Percentiles rank a stretch among this genome's conserved stretches.
These are phyloP conservation scores for Mesostigma viride DNA, from an alignment of 139 green algal genomes.

Conservation along the genomic window DNA sequence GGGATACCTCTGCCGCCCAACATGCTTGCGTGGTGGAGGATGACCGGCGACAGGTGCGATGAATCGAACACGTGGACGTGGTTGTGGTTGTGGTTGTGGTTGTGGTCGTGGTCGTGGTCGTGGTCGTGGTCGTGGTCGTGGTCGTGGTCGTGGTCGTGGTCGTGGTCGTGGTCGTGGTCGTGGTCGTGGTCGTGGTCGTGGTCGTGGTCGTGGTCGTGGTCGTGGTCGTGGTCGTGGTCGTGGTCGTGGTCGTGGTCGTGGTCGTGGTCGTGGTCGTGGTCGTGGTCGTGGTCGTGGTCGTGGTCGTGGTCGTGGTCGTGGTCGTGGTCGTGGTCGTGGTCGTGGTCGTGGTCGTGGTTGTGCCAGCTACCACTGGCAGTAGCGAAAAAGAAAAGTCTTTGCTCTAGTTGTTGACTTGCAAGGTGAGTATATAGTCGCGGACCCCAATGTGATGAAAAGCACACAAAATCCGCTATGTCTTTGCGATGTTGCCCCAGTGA, in stretches of 20 bases:
- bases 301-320: conserved; percentile 10
- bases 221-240: conserved; percentile 9
- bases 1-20: no score
- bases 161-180: background rate
- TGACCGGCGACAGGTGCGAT: no score
- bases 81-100: background rate
- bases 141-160: conserved; percentile 5
- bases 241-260: conserved; percentile 10
- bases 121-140: background rate
- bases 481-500: no score
- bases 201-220: conserved; percentile 11
- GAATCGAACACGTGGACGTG: no score
- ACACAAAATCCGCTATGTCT: no score
- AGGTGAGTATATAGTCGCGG: no score
- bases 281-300: conserved; percentile 10
- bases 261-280: conserved; percentile 9
- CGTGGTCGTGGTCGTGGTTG: conserved; percentile 9
- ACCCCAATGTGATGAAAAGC: no score
- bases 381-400: no score
- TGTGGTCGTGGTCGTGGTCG: conserved; percentile 5
- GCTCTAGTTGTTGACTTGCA: no score
- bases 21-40: no score
- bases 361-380: no score
- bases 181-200: conserved; percentile 10
- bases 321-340: conserved; percentile 11